These are phyloP conservation scores for Epichloe sp. DNA, from an alignment of 2,329 filamentous ascomycete species.

Conservation along the genomic window DNA sequence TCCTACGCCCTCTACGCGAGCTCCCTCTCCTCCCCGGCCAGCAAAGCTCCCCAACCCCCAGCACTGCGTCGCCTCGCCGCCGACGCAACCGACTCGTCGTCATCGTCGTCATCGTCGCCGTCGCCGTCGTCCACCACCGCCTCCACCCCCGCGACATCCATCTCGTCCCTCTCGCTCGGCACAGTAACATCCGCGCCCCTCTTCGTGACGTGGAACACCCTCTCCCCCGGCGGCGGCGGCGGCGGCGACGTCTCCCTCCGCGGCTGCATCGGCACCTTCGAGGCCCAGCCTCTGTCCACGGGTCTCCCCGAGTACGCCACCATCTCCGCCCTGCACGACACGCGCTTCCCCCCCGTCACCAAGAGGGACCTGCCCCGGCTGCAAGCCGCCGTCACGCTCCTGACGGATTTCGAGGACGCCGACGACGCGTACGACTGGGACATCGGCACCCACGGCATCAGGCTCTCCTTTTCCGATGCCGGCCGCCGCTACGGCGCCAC, in stretches of 20 bases:
- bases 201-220: conserved; percentile 89
- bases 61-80: conserved; percentile 26
- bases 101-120: conserved; percentile 25
- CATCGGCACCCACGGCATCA: conserved; percentile 72
- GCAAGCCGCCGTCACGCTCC: conserved; percentile 61
- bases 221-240: conserved; percentile 25
- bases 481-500: conserved; percentile 68
- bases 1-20: conserved; percentile 38
- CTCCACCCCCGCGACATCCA: conserved; percentile 32
- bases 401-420: conserved; percentile 73
- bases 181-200: conserved; percentile 49
- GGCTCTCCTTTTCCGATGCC: conserved; percentile 69
- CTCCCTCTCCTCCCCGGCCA: conserved; percentile 6
- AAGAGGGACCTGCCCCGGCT: conserved; percentile 41
- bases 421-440: conserved; percentile 70
- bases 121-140: conserved; percentile 31
- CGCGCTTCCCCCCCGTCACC: conserved; percentile 49
- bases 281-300: conserved; percentile 55
- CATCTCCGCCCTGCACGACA: conserved; percentile 58
- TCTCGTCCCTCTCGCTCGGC: conserved; percentile 23
- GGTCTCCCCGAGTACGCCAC: conserved; percentile 72
- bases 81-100: conserved; percentile 16
- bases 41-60: conserved; percentile 23
- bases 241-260: conserved; percentile 47
- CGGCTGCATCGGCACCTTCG: conserved; percentile 95